Evolutionary conservation across 1,139 yeast species (phyloP).

Genomic region (Suhomyces chickasaworum): DNA sequence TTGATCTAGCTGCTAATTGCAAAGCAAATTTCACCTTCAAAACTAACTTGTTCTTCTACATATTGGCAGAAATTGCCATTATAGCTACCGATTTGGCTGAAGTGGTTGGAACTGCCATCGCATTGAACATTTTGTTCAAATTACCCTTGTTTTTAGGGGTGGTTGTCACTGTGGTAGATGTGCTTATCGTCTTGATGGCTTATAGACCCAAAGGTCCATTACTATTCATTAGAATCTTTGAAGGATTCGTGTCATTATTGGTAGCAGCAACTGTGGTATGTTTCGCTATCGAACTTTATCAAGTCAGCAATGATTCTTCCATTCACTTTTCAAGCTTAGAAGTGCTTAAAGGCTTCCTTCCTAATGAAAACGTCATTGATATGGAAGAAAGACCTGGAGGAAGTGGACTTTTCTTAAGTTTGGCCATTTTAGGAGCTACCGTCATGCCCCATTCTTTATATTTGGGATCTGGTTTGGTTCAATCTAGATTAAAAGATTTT

Average conservation of each 20-base stretch:
- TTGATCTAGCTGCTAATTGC: slow-evolving; percentile 81
- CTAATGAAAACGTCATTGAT: slow-evolving; percentile 66
- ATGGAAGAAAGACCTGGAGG: slow-evolving; percentile 55
- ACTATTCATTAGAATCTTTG: slow-evolving; percentile 76
- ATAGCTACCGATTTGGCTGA: slow-evolving; percentile 91
- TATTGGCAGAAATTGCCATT: slow-evolving; percentile 72
- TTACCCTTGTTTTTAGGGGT: slow-evolving; percentile 84
- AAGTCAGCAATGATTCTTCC: slow-evolving; percentile 56
- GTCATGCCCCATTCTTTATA: slow-evolving; percentile 97
- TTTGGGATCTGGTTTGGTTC: slow-evolving; percentile 91
- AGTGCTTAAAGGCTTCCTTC: slow-evolving; percentile 74
- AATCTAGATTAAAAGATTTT: slow-evolving; percentile 80
- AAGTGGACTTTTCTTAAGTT: slow-evolving; percentile 75
- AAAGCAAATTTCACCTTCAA: slow-evolving; percentile 67
- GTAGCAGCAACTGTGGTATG: slow-evolving; percentile 85
- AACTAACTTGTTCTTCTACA: slow-evolving; percentile 58
- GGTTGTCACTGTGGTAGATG: slow-evolving; percentile 79
- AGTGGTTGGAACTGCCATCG: slow-evolving; percentile 81
- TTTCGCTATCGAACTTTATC: slow-evolving; percentile 76
- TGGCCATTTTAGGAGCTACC: slow-evolving; percentile 94
- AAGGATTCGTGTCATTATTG: slow-evolving; percentile 71
- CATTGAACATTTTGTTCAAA: slow-evolving; percentile 69
- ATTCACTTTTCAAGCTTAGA: slow-evolving; percentile 54
- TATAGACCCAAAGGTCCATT: slow-evolving; percentile 88
- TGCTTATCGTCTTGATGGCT: slow-evolving; percentile 79